Evolutionary conservation across 257 asterid species (phyloP).

Genomic region (Salvia miltiorrhiza): DNA sequence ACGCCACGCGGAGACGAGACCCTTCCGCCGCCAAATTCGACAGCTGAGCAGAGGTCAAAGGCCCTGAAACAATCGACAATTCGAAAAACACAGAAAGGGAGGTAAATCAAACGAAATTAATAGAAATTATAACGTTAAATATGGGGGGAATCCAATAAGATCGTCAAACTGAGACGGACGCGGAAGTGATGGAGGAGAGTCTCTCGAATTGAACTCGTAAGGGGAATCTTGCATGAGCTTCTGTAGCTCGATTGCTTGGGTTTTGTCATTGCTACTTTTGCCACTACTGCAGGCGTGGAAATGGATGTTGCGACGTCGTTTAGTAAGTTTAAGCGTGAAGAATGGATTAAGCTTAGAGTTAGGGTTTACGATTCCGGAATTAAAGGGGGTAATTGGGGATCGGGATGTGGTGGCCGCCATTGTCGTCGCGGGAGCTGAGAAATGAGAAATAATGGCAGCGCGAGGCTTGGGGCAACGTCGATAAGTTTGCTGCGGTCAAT

Average conservation of each 20-base stretch:
- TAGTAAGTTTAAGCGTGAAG: constrained; percentile 20
- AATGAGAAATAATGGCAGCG: background rate
- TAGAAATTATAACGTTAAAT: background rate
- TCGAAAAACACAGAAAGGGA: background rate
- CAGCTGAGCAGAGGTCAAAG: constrained; percentile 76
- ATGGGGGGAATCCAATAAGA: background rate
- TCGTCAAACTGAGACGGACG: constrained; percentile 29
- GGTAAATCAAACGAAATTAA: background rate
- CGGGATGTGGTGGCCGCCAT: constrained; percentile 47
- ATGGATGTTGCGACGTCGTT: constrained; percentile 38
- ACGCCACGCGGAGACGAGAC: constrained; percentile 91
- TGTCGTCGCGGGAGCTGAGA: constrained; percentile 14
- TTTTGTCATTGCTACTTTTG: constrained; percentile 28
- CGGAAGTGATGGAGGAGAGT: constrained; percentile 67
- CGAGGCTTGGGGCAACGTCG: background rate
- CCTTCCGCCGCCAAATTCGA: constrained; percentile 71
- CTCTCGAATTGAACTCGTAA: constrained; percentile 42
- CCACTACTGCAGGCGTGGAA: constrained; percentile 32
- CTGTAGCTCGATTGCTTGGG: constrained; percentile 51
- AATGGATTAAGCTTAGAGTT: constrained; percentile 24
- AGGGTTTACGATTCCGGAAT: constrained; percentile 28
- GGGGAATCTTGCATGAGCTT: constrained; percentile 50
- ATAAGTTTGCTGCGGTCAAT: background rate
- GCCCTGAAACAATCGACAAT: constrained; percentile 49
- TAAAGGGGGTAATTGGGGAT: constrained; percentile 31